phyloP scores from a whole-genome alignment of 2,329 filamentous ascomycete species.

The Fusarium temperatum region DNA sequence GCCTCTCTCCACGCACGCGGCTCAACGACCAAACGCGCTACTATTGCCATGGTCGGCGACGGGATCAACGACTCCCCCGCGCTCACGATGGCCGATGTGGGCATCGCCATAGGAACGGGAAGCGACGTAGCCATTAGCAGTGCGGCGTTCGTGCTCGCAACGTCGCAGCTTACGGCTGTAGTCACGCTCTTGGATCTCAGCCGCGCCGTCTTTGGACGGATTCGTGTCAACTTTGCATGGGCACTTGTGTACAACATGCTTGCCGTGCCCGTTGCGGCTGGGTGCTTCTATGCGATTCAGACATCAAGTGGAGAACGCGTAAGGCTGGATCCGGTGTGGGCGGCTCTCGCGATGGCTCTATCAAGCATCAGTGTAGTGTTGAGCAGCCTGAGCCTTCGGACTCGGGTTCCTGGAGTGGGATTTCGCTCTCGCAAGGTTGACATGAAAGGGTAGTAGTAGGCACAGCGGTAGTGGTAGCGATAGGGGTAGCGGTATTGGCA shows the following conservation, averaged over 20 bases:
- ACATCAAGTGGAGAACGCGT: constrained; percentile 63
- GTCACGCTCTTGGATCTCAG: constrained; percentile 79
- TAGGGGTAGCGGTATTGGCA: background rate
- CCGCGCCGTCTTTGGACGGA: constrained; percentile 75
- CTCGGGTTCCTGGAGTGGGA: constrained; percentile 53
- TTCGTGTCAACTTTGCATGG: constrained; percentile 88
- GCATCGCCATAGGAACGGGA: constrained; percentile 84
- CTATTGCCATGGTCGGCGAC: constrained; percentile 86
- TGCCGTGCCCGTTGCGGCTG: constrained; percentile 82
- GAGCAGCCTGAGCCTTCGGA: constrained; percentile 79
- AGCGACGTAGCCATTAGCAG: constrained; percentile 85
- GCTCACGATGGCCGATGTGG: constrained; percentile 81
- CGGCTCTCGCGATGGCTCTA: constrained; percentile 88
- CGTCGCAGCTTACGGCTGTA: constrained; percentile 74
- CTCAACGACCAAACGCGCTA: constrained; percentile 53
- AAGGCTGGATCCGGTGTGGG: constrained; percentile 82
- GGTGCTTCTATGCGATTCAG: constrained; percentile 72
- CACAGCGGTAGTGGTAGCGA: background rate
- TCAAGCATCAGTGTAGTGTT: constrained; percentile 89
- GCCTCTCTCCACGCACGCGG: constrained; percentile 54
- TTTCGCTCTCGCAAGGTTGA: constrained; percentile 47
- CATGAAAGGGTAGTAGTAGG: constrained; percentile 5
- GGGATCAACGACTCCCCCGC: constrained; percentile 91
- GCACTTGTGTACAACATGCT: constrained; percentile 83
- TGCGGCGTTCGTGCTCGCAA: constrained; percentile 83